A percentile compares a stretch with the other conserved stretches of the same genome.
phyloP scores from a whole-genome alignment of 163 green algal species.

The Trebouxia gelatinosa region DNA sequence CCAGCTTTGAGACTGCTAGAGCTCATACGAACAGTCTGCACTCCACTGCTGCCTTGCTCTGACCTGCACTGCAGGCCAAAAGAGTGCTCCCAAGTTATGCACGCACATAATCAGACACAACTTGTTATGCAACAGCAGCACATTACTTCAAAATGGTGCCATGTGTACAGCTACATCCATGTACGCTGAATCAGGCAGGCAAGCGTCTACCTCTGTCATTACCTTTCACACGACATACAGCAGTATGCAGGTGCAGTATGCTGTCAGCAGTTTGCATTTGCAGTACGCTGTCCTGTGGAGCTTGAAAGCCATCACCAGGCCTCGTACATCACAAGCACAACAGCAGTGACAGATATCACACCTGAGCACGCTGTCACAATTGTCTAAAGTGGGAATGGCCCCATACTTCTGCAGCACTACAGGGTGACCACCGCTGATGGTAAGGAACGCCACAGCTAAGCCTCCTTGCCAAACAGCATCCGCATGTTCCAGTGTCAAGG shows the following conservation, averaged over 20 bases:
- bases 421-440: background rate
- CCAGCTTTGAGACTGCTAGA: background rate
- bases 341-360: too few relatives aligned
- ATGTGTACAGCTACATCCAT: background rate
- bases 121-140: background rate
- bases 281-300: too few relatives aligned
- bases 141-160: background rate
- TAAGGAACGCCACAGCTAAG: slow-evolving; percentile 7
- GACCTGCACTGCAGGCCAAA: background rate
- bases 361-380: slow-evolving; percentile 16
- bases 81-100: background rate
- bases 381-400: background rate
- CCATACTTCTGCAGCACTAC: slow-evolving; percentile 24
- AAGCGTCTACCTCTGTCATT: background rate
- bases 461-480: slow-evolving; percentile 8
- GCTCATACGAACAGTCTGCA: background rate
- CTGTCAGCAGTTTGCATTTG: background rate
- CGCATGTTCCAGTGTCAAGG: background rate
- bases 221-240: background rate
- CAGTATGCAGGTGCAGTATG: background rate
- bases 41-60: background rate
- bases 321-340: too few relatives aligned
- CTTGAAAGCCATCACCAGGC: too few relatives aligned
- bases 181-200: background rate
- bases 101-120: background rate